These are phyloP conservation scores for Neurospora sp. DNA, from an alignment of 495 filamentous ascomycete genomes.

Conservation along the genomic window DNA sequence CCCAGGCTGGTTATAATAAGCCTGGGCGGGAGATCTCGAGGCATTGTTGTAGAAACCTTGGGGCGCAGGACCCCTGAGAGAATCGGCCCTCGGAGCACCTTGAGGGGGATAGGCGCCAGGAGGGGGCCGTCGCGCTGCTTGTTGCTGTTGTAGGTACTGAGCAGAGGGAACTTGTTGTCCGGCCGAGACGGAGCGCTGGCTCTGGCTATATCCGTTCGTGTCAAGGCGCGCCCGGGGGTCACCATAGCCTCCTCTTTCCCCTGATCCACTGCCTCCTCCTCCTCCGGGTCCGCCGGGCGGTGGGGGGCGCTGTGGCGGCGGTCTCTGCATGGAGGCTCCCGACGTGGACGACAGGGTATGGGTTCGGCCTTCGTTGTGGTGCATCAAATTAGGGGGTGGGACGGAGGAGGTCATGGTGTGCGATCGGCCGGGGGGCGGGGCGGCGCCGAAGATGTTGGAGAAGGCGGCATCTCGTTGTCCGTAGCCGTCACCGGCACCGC, in stretches of 20 bases:
- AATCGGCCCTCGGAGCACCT: conserved; percentile 18
- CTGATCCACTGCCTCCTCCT: neutral
- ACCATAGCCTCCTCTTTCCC: conserved; percentile 35
- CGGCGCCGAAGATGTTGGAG: conserved; percentile 87
- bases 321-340: conserved; percentile 49
- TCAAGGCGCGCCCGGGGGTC: conserved; percentile 19
- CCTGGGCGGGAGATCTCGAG: conserved; percentile 41
- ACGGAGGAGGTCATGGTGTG: conserved; percentile 71
- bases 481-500: conserved; percentile 10
- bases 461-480: conserved; percentile 90
- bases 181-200: conserved; percentile 39
- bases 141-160: conserved; percentile 28
- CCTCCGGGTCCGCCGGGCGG: conserved; percentile 12
- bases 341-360: conserved; percentile 87
- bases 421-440: conserved; percentile 76
- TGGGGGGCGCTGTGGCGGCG: conserved; percentile 50
- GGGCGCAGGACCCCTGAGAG: conserved; percentile 33
- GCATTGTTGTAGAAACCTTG: conserved; percentile 45
- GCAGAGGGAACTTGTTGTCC: conserved; percentile 31
- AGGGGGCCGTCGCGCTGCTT: conserved; percentile 37
- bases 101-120: conserved; percentile 34
- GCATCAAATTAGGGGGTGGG: conserved; percentile 28
- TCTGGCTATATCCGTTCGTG: conserved; percentile 47
- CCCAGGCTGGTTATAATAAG: conserved; percentile 36
- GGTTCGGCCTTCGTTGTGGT: conserved; percentile 50